Conservation (phyloP, 192 early-diverging fungal genomes). For the Umbelopsis ramanniana region DNA sequence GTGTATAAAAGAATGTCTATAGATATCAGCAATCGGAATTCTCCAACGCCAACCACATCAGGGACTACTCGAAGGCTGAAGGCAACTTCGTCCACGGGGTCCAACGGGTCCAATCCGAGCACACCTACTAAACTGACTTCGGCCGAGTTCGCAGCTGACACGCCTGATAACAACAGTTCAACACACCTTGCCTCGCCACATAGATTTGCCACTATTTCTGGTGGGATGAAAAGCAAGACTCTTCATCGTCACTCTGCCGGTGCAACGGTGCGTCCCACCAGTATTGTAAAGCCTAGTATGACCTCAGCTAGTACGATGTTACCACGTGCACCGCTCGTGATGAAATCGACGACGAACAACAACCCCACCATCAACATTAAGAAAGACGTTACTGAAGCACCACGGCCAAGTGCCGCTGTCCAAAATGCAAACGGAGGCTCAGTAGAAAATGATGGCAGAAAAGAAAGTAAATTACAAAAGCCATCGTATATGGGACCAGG, state of each 20-base stretch:
- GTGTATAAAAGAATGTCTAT: slow-evolving; percentile 20
- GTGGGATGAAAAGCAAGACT: neutral
- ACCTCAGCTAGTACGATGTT: slow-evolving; percentile 17
- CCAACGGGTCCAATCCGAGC: slow-evolving; percentile 19
- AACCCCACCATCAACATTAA: neutral
- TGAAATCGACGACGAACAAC: neutral
- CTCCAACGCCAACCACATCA: slow-evolving; percentile 20
- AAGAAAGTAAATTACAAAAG: slow-evolving; percentile 23
- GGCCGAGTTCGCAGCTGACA: neutral
- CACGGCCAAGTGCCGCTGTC: neutral
- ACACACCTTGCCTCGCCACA: neutral
- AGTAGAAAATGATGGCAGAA: slow-evolving; percentile 13
- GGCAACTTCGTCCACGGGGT: slow-evolving; percentile 19
- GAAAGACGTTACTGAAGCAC: neutral
- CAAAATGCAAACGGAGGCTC: too few relatives aligned
- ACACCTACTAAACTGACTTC: slow-evolving; percentile 21
- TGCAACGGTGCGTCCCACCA: neutral
- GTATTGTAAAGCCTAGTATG: neutral
- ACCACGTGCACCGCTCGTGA: slow-evolving; percentile 20
- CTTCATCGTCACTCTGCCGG: slow-evolving; percentile 16
- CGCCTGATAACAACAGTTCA: slow-evolving; percentile 2
- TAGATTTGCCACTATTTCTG: slow-evolving; percentile 6
- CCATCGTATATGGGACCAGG: slow-evolving; percentile 33
- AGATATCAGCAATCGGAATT: slow-evolving; percentile 18
- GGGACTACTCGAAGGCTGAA: slow-evolving; percentile 13